Evolutionary conservation across 106 monocot genomes (phyloP), one percentile per base, ranked within the genome.

Genomic region (Alisma plantagoaquatica): DNA sequence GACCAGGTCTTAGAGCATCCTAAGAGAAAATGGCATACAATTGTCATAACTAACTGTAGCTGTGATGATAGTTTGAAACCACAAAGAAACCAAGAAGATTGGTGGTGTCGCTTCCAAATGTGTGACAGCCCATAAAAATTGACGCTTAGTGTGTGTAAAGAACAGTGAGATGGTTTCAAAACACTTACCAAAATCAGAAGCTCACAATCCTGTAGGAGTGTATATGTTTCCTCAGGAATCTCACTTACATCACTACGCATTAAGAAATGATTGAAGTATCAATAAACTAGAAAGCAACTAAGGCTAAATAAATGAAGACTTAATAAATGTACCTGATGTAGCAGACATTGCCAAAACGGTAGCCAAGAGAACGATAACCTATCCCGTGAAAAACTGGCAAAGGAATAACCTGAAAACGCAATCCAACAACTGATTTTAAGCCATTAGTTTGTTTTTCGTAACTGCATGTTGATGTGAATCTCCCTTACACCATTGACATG

Each of bases 371-470:
- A 56, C 79, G 89, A 57, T 98, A 98, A 47, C 85, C 75, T 45
- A 53, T 57, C 6, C 96, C 96, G 67, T 98, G 96, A 84, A 84
- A 98, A 31, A 98, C 82, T 63, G 96, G 96, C 57, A 98, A 77
- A 60, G 96, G 89, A 64, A 59, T 89, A 27, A 96, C 71, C 94
- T 94, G 45, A 65, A 70, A 1, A n/a, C n/a, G n/a, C n/a, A 54
- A 8, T 67, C 30, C 30, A 46, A 61, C 35, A 51, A n/a, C n/a
- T n/a, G n/a, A n/a, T n/a, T n/a, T n/a, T n/a, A n/a, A n/a, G n/a
- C n/a, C n/a, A n/a, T n/a, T n/a, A n/a, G n/a, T n/a, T n/a, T n/a
- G n/a, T n/a, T n/a, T n/a, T n/a, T n/a, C n/a, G n/a, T n/a, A n/a
- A n/a, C n/a, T n/a, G n/a, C n/a, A n/a, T n/a, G n/a, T n/a, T n/a